These are phyloP conservation scores for Phlegmacium glaucopus DNA, from an alignment of 768 basidiomycete species.

Conservation along the genomic window DNA sequence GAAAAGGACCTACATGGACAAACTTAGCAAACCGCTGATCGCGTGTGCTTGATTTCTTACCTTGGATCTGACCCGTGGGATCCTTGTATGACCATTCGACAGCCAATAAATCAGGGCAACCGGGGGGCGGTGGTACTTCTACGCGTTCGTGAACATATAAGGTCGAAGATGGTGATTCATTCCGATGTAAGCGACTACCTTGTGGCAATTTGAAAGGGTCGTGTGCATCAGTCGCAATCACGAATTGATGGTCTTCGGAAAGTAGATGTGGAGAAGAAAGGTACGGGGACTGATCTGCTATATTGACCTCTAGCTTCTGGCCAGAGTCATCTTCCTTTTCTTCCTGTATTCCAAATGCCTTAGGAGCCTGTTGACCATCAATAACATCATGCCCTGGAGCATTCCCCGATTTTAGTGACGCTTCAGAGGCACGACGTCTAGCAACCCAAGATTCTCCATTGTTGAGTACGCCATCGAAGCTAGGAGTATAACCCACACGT, in stretches of 20 bases:
- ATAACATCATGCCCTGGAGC: constrained; percentile 34
- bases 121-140: constrained; percentile 37
- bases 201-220: background rate
- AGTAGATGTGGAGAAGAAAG: constrained; percentile 11
- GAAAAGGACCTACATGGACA: constrained; percentile 70
- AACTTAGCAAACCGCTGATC: constrained; percentile 9
- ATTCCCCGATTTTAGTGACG: constrained; percentile 40
- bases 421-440: constrained; percentile 60
- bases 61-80: constrained; percentile 89
- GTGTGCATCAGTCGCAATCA: background rate
- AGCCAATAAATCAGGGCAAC: constrained; percentile 48
- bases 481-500: constrained; percentile 53
- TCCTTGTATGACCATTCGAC: constrained; percentile 93
- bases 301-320: constrained; percentile 6
- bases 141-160: constrained; percentile 5
- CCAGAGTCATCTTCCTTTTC: constrained; percentile 46
- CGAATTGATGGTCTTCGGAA: constrained; percentile 10
- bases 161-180: constrained; percentile 4
- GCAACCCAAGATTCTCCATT: constrained; percentile 68
- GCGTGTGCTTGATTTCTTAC: constrained; percentile 31
- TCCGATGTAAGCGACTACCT: background rate
- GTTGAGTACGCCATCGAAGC: constrained; percentile 72
- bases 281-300: constrained; percentile 5
- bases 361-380: constrained; percentile 38
- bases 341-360: constrained; percentile 53